Base-by-base conservation (phyloP, 2,329 filamentous ascomycete genomes). In the Aspergillus fructus region DNA sequence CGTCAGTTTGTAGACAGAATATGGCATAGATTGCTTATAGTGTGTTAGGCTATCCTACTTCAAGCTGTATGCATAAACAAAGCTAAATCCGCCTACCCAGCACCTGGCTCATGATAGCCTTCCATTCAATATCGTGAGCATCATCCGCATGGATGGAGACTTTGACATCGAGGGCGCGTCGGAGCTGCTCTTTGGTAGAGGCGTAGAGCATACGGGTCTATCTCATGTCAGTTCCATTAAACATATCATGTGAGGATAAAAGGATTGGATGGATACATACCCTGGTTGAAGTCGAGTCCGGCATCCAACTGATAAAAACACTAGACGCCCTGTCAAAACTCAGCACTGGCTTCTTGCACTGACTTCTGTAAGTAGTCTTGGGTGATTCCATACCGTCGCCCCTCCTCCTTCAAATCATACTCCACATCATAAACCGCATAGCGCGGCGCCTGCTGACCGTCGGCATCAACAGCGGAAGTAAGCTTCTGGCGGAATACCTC, bases 161-260 rank as follows among this genome's bases (percentile, higher is more conserved):
- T 19, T 57, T 63, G 33, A 63, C 54, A 34, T 63, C 56, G 1
- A 59, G 49, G 0, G 55, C 49, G n/a, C 33, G 58, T 30, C 54
- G 49, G 4, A 59, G 47, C 42, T 61, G 54, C 34, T 61, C 61
- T 15, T 61, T 63, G 8, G 56, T 63, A 4, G 53, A 34, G 12
- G 61, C 61, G 23, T 59, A 58, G 2, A 61, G 9, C 61, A 61
- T 63, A 6, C 61, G 49, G 6, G 42, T 15, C 56, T 63, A 13
- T 1, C 8, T 15, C 1, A 21, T 2, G 33, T 24, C 37, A 27
- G 27, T n/a, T 8, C 24, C 24, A 4, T 15, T 11, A 6, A 15
- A 9, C 17, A 19, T 23, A 15, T 15, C 8, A 8, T 2, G 7
- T 12, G 13, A 39, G 40, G 15, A n/a, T 9, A 9, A 2, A 19